Evolutionary conservation across 2,329 filamentous ascomycete species (phyloP).

Genomic region (Annulohypoxylon truncatum): DNA sequence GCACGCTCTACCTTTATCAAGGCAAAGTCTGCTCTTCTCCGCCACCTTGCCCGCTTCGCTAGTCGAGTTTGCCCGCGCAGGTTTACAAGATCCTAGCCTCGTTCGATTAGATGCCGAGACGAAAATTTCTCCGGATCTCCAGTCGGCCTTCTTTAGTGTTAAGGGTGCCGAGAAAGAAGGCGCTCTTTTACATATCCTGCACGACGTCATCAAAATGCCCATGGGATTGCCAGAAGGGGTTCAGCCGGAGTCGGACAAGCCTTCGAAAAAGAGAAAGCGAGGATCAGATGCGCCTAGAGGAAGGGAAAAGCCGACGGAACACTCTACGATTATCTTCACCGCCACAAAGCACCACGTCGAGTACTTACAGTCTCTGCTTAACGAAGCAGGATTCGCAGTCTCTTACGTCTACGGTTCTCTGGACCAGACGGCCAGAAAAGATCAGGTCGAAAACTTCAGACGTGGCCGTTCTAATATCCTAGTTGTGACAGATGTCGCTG

Average conservation of each 20-base stretch:
- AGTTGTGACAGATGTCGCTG: conserved; percentile 96
- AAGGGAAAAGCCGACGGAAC: conserved; percentile 80
- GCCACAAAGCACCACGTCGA: conserved; percentile 98
- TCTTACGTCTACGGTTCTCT: conserved; percentile 96
- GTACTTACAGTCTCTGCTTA: conserved; percentile 86
- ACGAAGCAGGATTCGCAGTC: conserved; percentile 83
- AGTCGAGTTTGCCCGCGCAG: conserved; percentile 94
- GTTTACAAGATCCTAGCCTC: conserved; percentile 89
- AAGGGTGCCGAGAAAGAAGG: conserved; percentile 96
- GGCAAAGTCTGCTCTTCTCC: conserved; percentile 94
- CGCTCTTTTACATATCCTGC: conserved; percentile 85
- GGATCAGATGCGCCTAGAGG: conserved; percentile 63
- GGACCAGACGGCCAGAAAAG: conserved; percentile 91
- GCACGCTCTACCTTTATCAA: conserved; percentile 81
- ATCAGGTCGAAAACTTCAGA: conserved; percentile 91
- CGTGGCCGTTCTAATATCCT: conserved; percentile 86
- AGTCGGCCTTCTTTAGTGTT: conserved; percentile 93
- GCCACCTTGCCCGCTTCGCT: conserved; percentile 93
- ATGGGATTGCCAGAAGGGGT: conserved; percentile 69
- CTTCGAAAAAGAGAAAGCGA: conserved; percentile 79
- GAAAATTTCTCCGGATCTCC: conserved; percentile 95
- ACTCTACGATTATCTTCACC: conserved; percentile 95
- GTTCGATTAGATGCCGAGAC: conserved; percentile 93
- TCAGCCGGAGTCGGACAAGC: conserved; percentile 58
- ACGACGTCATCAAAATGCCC: conserved; percentile 94